These are phyloP conservation scores for Fusarium albidum DNA, from an alignment of 2,329 filamentous ascomycete genomes.

Conservation along the genomic window DNA sequence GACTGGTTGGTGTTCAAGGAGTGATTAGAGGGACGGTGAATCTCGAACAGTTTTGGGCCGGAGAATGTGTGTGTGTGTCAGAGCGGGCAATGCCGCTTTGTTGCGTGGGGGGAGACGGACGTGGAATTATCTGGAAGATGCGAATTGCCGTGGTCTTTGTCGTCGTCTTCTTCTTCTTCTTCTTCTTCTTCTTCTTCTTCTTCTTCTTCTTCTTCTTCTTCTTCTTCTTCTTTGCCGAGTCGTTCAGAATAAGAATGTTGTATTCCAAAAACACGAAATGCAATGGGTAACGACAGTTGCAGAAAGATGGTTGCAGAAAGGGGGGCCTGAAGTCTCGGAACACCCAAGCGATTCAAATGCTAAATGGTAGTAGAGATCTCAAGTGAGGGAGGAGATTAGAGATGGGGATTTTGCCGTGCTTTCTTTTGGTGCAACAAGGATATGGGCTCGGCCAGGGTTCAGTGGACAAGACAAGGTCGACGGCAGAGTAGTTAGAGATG, in stretches of 20 bases:
- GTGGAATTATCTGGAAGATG: neutral
- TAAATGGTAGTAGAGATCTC: constrained; percentile 10
- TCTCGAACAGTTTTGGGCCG: constrained; percentile 28
- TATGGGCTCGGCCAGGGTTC: constrained; percentile 25
- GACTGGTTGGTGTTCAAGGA: constrained; percentile 18
- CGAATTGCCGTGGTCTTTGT: neutral
- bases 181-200: too few species aligned
- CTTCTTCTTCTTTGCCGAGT: constrained; percentile 1
- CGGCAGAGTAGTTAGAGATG: constrained; percentile 9
- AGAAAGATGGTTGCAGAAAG: constrained; percentile 13
- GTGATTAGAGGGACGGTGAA: constrained; percentile 13
- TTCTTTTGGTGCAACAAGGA: constrained; percentile 35
- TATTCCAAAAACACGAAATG: neutral
- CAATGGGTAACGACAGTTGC: constrained; percentile 24
- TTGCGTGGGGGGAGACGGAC: constrained; percentile 15
- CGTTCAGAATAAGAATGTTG: neutral
- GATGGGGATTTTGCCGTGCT: constrained; percentile 20
- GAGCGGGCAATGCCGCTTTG: constrained; percentile 19
- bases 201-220: too few species aligned
- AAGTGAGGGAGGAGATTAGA: constrained; percentile 18
- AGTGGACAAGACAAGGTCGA: constrained; percentile 1
- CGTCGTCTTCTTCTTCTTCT: too few species aligned
- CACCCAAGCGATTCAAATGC: constrained; percentile 2
- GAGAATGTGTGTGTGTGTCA: constrained; percentile 28
- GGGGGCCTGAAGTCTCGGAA: constrained; percentile 7